Percentiles rank a stretch among this genome's conserved stretches.
Conservation (phyloP, 2,329 filamentous ascomycete genomes). For the Scytalidium sp. region DNA sequence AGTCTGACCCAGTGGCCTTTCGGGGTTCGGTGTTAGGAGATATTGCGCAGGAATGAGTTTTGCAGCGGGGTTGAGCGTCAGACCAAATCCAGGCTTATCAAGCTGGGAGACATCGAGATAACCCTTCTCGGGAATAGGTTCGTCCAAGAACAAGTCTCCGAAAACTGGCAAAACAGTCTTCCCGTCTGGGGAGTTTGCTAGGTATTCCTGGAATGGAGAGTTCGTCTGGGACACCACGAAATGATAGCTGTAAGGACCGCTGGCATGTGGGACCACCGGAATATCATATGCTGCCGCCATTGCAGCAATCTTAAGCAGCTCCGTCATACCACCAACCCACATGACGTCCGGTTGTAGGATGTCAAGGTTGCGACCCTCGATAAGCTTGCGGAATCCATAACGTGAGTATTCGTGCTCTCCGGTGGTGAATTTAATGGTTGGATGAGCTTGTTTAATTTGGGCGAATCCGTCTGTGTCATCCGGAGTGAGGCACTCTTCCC, state of each 20-base stretch:
- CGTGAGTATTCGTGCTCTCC: constrained; percentile 94
- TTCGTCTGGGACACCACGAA: constrained; percentile 93
- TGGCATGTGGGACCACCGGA: constrained; percentile 92
- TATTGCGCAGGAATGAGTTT: constrained; percentile 74
- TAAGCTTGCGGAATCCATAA: constrained; percentile 91
- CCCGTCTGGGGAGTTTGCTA: constrained; percentile 89
- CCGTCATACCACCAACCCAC: constrained; percentile 93
- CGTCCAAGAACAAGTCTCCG: constrained; percentile 84
- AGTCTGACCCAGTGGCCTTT: constrained; percentile 35
- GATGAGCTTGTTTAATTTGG: constrained; percentile 86
- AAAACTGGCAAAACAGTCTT: constrained; percentile 89
- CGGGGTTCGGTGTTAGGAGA: constrained; percentile 67
- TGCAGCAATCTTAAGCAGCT: constrained; percentile 83
- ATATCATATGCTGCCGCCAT: constrained; percentile 93
- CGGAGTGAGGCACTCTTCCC: constrained; percentile 89
- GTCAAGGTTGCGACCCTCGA: constrained; percentile 87
- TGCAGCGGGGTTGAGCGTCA: constrained; percentile 75
- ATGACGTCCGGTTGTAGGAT: constrained; percentile 96
- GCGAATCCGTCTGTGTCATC: constrained; percentile 91
- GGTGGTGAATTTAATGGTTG: constrained; percentile 88
- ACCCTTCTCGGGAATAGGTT: constrained; percentile 82
- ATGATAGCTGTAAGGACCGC: constrained; percentile 92
- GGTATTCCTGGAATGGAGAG: constrained; percentile 92
- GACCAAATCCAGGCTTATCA: constrained; percentile 86
- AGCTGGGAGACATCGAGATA: constrained; percentile 76